phyloP scores from a whole-genome alignment of 140 eudicot species.

The Oenanthe javanica region DNA sequence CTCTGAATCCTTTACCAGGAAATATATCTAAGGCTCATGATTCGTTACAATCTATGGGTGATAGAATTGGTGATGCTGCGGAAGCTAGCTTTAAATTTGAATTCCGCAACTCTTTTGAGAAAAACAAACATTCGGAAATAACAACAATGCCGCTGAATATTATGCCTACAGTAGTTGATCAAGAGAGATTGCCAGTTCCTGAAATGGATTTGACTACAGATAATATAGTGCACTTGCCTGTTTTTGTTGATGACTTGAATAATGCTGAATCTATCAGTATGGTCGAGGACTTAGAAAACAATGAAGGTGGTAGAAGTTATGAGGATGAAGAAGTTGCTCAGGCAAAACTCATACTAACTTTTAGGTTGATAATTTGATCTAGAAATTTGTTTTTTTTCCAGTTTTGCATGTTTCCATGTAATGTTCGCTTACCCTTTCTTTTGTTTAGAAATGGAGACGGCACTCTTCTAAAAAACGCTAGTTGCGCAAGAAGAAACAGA shows the following conservation, averaged over 20 bases:
- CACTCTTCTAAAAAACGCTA: constrained; percentile 42
- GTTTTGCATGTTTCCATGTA: neutral
- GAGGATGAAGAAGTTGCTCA: constrained; percentile 62
- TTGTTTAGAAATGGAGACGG: constrained; percentile 71
- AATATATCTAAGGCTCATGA: neutral
- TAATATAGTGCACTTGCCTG: constrained; percentile 18
- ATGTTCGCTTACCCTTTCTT: constrained; percentile 15
- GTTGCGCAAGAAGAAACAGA: constrained; percentile 56
- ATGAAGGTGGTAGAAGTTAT: constrained; percentile 29
- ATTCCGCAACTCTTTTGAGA: constrained; percentile 40
- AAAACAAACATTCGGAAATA: constrained; percentile 1
- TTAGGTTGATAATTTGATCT: constrained; percentile 41
- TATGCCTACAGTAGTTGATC: constrained; percentile 20
- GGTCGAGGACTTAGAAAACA: constrained; percentile 25
- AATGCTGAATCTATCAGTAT: constrained; percentile 27
- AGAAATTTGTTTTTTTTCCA: constrained; percentile 2
- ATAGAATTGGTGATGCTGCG: constrained; percentile 13
- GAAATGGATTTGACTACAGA: constrained; percentile 26
- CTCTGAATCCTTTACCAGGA: neutral
- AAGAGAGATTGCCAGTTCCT: constrained; percentile 20
- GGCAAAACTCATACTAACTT: constrained; percentile 67
- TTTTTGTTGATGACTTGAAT: constrained; percentile 26
- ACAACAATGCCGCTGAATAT: constrained; percentile 11
- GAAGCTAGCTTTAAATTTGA: constrained; percentile 27
- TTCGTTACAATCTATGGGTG: constrained; percentile 13